Base-by-base conservation (phyloP, 1,139 yeast species). In the Candida freyschussii region DNA sequence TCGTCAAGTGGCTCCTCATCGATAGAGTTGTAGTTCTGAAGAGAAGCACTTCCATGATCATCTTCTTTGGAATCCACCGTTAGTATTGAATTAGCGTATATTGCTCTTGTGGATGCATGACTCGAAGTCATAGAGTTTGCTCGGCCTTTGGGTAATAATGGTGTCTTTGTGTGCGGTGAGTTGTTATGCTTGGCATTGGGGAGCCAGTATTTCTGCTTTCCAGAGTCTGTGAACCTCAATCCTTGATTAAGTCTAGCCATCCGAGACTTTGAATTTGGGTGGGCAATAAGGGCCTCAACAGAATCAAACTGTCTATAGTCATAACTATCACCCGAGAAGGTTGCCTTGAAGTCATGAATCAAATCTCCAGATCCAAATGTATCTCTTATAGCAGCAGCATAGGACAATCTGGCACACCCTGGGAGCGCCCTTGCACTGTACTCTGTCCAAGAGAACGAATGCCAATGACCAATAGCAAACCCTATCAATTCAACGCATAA, bases 401-500 rank as follows among this genome's bases (percentile, higher is more conserved):
- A 67, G 18, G 72, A 63, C 32, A 86, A 52, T 33, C 95, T 63
- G 0, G 85, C 91, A 43, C 79, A 75, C 15, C 69, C 72, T 1
- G 91, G 89, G 37, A 82, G 61, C 7, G 60, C 60, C 6, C 71
- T 56, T 2, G 75, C 63, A 4, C 81, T 72, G 54, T 81, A 91
- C 24, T 87, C 94, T 6, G 63, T 62, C 58, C 81, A 83, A 7
- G 86, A 75, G 56, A 91, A 91, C 0, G 97, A 89, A 27, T 69
- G 56, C 81, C 91, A 80, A 60, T 91, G 98, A 10, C 94, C 83
- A 21, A 82, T 59, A 0, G 97, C 87, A 63, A 91, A 91, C 4
- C 78, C 84, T 13, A 89, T 68, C 65, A 91, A 69, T 52, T 93
- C 98, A 21, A 84, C 62, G 54, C 96, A 86, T 46, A 91, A 64